Evolutionary conservation across 768 basidiomycete genomes (phyloP).

Genomic region (Pleurotus pulmonarius): DNA sequence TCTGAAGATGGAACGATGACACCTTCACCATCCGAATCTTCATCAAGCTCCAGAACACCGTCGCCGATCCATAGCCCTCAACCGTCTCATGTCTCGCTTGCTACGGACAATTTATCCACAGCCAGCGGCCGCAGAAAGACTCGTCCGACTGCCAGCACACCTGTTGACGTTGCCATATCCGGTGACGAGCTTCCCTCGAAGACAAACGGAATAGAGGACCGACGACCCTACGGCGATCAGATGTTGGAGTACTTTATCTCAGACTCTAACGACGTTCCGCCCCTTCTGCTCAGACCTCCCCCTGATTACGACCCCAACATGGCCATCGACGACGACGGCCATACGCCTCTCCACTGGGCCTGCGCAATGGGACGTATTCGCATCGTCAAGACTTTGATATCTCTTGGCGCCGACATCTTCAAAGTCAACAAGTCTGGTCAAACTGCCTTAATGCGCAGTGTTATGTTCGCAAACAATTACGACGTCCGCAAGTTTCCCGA

Average conservation of each 20-base stretch:
- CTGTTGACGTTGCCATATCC: slow-evolving; percentile 34
- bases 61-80: slow-evolving; percentile 72
- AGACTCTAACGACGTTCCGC: slow-evolving; percentile 89
- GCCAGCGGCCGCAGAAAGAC: slow-evolving; percentile 37
- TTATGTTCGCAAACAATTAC: slow-evolving; percentile 99
- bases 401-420: slow-evolving; percentile 95
- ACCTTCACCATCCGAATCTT: slow-evolving; percentile 81
- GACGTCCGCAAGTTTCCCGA: slow-evolving; percentile 99
- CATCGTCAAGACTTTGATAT: slow-evolving; percentile 89
- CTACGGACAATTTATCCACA: slow-evolving; percentile 33
- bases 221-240: slow-evolving; percentile 85
- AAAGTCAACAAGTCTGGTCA: slow-evolving; percentile 95
- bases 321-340: slow-evolving; percentile 96
- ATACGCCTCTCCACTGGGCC: slow-evolving; percentile 97
- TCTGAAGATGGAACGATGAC: slow-evolving; percentile 91
- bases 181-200: slow-evolving; percentile 36
- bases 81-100: slow-evolving; percentile 39
- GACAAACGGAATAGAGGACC: slow-evolving; percentile 46
- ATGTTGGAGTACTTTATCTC: slow-evolving; percentile 99
- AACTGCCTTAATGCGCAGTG: slow-evolving; percentile 95
- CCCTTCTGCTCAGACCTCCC: slow-evolving; percentile 83
- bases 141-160: slow-evolving; percentile 42
- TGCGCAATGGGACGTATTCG: slow-evolving; percentile 98
- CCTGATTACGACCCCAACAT: slow-evolving; percentile 92
- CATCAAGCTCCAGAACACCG: slow-evolving; percentile 90